Conservation (phyloP, 257 asterid genomes). For the Verbena officinalis region DNA sequence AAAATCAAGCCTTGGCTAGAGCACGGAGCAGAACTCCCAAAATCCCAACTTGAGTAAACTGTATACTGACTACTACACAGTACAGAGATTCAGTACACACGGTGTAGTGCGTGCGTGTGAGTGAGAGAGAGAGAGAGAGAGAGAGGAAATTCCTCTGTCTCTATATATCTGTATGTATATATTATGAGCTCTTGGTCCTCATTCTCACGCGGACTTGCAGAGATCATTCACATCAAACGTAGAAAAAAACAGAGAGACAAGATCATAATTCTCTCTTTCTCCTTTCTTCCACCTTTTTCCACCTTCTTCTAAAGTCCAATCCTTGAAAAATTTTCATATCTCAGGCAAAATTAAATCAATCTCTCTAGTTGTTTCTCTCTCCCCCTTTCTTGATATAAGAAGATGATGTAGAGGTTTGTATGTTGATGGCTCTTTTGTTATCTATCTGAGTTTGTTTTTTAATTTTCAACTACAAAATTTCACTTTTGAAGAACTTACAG, state of each 20-base stretch:
- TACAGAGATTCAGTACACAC: slow-evolving; percentile 1
- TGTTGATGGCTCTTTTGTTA: slow-evolving; percentile 17
- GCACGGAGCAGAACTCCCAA: no score
- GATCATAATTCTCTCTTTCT: slow-evolving; percentile 3
- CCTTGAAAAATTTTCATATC: slow-evolving; percentile 3
- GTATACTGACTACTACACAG: slow-evolving; percentile 8
- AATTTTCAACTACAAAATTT: background rate
- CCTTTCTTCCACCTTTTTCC: background rate
- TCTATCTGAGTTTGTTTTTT: background rate
- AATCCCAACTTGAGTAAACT: slow-evolving; percentile 26
- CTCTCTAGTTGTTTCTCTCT: background rate
- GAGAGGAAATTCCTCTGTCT: background rate
- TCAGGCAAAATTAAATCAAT: background rate
- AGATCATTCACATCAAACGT: slow-evolving; percentile 38
- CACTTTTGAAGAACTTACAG: background rate
- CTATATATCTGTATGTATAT: slow-evolving; percentile 17
- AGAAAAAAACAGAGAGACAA: background rate
- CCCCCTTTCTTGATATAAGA: background rate
- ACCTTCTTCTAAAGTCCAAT: background rate
- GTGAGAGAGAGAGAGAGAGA: slow-evolving; percentile 29
- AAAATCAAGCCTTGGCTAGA: slow-evolving; percentile 26
- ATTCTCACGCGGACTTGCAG: slow-evolving; percentile 58
- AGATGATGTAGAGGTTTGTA: background rate
- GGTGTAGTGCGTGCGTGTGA: slow-evolving; percentile 9
- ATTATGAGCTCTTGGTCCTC: slow-evolving; percentile 32